Evolutionary conservation across 257 asterid genomes (phyloP).

Genomic region (Nicotiana paniculata): DNA sequence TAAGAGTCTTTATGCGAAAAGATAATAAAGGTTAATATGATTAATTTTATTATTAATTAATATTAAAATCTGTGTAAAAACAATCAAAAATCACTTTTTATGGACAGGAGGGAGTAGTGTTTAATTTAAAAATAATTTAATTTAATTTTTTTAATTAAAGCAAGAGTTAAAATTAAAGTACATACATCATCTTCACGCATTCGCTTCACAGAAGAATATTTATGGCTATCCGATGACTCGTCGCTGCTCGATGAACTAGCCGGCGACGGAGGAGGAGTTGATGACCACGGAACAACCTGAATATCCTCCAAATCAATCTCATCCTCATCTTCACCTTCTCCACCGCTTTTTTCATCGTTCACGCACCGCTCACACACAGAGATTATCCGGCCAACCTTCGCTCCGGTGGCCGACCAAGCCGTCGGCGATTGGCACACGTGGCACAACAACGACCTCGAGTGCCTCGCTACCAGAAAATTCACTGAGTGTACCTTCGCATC

Average conservation of each 20-base stretch:
- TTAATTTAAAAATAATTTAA: too few relatives aligned
- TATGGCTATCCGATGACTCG: background rate
- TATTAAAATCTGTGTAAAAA: too few relatives aligned
- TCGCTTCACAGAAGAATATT: background rate
- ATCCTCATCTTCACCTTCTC: background rate
- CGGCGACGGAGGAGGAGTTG: conserved; percentile 25
- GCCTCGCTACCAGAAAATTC: conserved; percentile 46
- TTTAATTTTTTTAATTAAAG: too few relatives aligned
- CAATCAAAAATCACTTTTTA: too few relatives aligned
- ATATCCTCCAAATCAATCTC: conserved; percentile 17
- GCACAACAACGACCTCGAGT: conserved; percentile 34
- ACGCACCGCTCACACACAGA: conserved; percentile 28
- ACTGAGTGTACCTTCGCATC: conserved; percentile 54
- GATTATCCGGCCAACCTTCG: conserved; percentile 14
- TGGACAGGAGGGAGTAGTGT: too few relatives aligned
- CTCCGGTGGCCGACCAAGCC: conserved; percentile 40
- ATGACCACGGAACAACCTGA: conserved; percentile 20
- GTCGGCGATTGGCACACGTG: conserved; percentile 30
- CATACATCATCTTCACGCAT: background rate
- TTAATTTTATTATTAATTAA: too few relatives aligned
- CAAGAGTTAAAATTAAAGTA: background rate
- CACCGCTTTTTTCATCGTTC: background rate
- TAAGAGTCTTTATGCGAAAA: too few relatives aligned
- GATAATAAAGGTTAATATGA: too few relatives aligned
- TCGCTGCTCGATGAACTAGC: conserved; percentile 23